These are phyloP conservation scores for Biscutella laevigata DNA, from an alignment of 441 rosid species.

Conservation along the genomic window DNA sequence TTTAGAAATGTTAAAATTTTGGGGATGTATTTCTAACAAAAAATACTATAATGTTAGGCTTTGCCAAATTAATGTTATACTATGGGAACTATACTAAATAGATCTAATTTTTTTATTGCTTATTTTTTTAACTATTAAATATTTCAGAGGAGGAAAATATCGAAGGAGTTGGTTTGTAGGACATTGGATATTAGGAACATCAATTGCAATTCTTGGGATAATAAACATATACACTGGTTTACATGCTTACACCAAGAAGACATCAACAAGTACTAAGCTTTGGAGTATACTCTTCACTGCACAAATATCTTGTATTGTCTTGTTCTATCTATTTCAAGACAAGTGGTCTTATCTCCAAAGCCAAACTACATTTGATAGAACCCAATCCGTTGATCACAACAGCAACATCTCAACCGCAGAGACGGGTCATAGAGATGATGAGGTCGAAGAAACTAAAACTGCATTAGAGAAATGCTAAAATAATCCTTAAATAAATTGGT, in stretches of 20 bases:
- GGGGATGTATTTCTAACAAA: too few relatives aligned
- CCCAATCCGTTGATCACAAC: conserved; percentile 22
- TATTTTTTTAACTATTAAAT: too few relatives aligned
- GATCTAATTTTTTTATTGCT: too few relatives aligned
- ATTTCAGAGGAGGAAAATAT: conserved; percentile 45
- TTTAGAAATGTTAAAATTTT: too few relatives aligned
- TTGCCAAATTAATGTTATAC: too few relatives aligned
- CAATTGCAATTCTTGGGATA: conserved; percentile 47
- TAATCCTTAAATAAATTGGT: too few relatives aligned
- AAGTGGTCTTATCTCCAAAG: conserved; percentile 55
- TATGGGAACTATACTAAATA: too few relatives aligned
- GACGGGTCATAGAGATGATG: conserved; percentile 16
- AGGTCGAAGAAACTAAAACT: background rate
- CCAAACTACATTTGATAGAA: conserved; percentile 19
- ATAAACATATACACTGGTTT: conserved; percentile 61
- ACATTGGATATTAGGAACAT: conserved; percentile 65
- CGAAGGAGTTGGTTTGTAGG: conserved; percentile 55
- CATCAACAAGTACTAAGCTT: conserved; percentile 43
- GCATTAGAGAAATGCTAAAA: conserved; percentile 16
- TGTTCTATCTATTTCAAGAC: conserved; percentile 65
- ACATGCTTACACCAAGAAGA: conserved; percentile 49
- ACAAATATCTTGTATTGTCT: conserved; percentile 34
- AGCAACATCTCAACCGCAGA: conserved; percentile 24
- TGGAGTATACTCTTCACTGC: conserved; percentile 51
- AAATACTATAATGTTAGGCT: too few relatives aligned